Percentiles rank a stretch among this genome's conserved stretches.
phyloP scores from a whole-genome alignment of 371 early-diverging fungal species.

The Chytridiales sp. region DNA sequence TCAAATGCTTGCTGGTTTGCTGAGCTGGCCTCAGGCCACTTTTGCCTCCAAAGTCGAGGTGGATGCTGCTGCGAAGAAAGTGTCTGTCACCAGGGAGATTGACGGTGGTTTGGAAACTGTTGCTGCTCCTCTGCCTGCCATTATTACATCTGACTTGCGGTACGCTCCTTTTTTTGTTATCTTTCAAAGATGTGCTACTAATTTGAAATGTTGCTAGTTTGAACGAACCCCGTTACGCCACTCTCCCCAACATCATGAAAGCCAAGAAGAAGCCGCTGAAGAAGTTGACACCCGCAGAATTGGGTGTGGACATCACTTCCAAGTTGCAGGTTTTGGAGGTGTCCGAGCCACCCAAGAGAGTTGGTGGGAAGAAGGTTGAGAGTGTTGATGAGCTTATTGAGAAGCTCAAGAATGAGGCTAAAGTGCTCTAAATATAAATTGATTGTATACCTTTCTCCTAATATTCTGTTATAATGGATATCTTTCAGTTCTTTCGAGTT shows the following conservation, averaged over 20 bases:
- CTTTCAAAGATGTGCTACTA: not conserved
- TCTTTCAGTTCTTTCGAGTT: too few relatives aligned
- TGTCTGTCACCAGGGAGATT: constrained; percentile 90
- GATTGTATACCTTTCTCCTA: too few relatives aligned
- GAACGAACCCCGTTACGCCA: constrained; percentile 95
- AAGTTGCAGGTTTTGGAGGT: constrained; percentile 84
- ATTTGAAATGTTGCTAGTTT: constrained; percentile 55
- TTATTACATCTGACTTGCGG: constrained; percentile 96
- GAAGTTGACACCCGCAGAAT: constrained; percentile 74
- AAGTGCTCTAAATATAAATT: too few relatives aligned
- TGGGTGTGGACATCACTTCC: constrained; percentile 83
- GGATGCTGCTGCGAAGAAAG: constrained; percentile 54
- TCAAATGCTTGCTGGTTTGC: constrained; percentile 96
- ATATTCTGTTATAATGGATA: too few relatives aligned
- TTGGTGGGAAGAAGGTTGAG: constrained; percentile 91
- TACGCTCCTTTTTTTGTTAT: constrained; percentile 28
- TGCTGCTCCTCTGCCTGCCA: constrained; percentile 77
- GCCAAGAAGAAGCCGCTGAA: constrained; percentile 97
- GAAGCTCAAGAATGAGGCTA: constrained; percentile 26
- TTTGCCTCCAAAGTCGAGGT: constrained; percentile 96
- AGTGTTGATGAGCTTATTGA: constrained; percentile 73
- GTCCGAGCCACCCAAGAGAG: constrained; percentile 90
- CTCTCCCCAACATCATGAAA: constrained; percentile 94
- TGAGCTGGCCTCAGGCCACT: constrained; percentile 72
- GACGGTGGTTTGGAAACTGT: constrained; percentile 98